These are phyloP conservation scores for Teunomyces kruisii DNA, from an alignment of 805 yeast genomes.

Conservation along the genomic window DNA sequence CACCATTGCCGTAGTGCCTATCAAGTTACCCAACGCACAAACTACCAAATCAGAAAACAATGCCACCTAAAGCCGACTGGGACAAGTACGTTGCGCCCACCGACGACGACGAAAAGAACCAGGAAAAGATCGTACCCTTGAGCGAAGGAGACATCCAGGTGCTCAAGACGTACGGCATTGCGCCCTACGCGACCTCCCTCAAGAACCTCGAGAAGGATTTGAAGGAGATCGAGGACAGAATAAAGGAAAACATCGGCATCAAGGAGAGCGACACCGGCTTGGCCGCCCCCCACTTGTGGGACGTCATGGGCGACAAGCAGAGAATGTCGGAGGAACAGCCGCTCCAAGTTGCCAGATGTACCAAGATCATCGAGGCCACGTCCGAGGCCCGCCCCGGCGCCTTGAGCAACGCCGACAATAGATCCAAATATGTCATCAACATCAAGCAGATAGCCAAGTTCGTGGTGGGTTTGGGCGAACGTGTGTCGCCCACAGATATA, in stretches of 20 bases:
- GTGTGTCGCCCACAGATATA: slow-evolving; percentile 97
- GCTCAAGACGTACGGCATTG: slow-evolving; percentile 94
- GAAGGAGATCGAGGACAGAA: slow-evolving; percentile 77
- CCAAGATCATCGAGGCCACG: slow-evolving; percentile 82
- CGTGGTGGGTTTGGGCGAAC: slow-evolving; percentile 93
- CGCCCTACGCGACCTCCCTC: slow-evolving; percentile 84
- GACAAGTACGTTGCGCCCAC: slow-evolving; percentile 92
- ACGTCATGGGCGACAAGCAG: slow-evolving; percentile 92
- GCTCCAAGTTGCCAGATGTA: slow-evolving; percentile 96
- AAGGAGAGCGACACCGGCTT: slow-evolving; percentile 98
- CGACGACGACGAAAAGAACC: slow-evolving; percentile 62
- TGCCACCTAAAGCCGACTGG: slow-evolving; percentile 99
- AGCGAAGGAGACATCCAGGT: slow-evolving; percentile 98
- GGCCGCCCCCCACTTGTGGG: slow-evolving; percentile 97
- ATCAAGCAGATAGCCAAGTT: slow-evolving; percentile 98
- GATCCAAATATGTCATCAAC: slow-evolving; percentile 90
- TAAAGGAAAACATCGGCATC: slow-evolving; percentile 91
- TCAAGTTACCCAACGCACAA: background rate
- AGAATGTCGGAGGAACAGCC: slow-evolving; percentile 93
- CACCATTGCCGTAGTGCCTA: background rate
- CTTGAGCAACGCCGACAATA: slow-evolving; percentile 68
- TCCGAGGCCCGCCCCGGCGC: slow-evolving; percentile 33
- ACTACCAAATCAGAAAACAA: slow-evolving; percentile 25
- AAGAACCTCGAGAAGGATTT: slow-evolving; percentile 86
- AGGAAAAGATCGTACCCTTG: slow-evolving; percentile 79